Conservation (phyloP, 176 grass and related monocot genomes). For the bread wheat (Triticum aestivum) region DNA sequence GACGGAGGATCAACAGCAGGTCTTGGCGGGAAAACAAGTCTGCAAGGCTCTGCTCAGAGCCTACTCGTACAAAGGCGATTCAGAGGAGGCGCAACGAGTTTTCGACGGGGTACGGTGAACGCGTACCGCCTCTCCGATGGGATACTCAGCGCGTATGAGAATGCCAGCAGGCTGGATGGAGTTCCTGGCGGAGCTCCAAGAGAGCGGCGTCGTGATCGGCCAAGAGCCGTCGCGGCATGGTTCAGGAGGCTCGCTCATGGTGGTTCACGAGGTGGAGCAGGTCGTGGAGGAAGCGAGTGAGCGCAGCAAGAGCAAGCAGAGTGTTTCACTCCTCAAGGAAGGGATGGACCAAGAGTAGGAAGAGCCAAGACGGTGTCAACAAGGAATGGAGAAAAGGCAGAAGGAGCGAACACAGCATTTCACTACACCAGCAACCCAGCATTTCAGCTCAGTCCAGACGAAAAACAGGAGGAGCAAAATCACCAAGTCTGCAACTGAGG, state of each 20-base stretch:
- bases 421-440: neutral
- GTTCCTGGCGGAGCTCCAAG: conserved; percentile 78
- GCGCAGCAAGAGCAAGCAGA: neutral
- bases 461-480: neutral
- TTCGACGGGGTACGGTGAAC: conserved; percentile 72
- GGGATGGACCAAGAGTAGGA: too few species aligned
- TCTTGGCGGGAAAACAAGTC: conserved; percentile 61
- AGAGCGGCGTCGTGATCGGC: conserved; percentile 41
- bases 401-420: neutral
- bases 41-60: conserved; percentile 89
- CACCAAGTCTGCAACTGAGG: neutral
- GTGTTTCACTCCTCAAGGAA: neutral
- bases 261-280: conserved; percentile 64
- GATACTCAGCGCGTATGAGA: conserved; percentile 43
- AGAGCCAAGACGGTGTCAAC: too few species aligned
- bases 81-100: conserved; percentile 58
- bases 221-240: conserved; percentile 64
- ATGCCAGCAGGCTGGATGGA: conserved; percentile 43
- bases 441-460: neutral
- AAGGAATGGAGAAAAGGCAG: conserved; percentile 31
- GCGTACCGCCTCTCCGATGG: conserved; percentile 57
- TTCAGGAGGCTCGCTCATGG: conserved; percentile 49
- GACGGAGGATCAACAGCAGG: conserved; percentile 50
- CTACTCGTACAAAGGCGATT: conserved; percentile 61
- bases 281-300: conserved; percentile 40